These are phyloP conservation scores for Bothriochloa decipiens DNA, from an alignment of 176 grass and related monocot genomes.

Conservation along the genomic window DNA sequence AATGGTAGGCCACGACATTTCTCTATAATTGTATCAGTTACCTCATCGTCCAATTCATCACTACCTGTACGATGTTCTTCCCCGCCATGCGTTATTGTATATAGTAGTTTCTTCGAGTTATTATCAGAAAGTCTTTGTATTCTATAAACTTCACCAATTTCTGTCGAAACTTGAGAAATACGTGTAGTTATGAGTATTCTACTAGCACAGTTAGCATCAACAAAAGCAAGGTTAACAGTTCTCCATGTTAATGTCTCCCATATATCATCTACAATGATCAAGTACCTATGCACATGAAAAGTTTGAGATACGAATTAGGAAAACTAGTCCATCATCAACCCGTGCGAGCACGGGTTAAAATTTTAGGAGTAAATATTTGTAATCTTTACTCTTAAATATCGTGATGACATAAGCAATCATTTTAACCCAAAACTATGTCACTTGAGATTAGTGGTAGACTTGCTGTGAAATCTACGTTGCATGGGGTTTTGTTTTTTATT, in stretches of 20 bases:
- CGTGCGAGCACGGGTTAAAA: background rate
- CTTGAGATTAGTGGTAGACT: no score
- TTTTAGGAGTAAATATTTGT: no score
- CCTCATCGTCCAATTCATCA: background rate
- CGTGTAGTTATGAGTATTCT: background rate
- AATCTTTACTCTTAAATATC: no score
- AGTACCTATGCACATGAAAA: background rate
- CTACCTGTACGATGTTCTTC: background rate
- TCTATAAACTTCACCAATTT: background rate
- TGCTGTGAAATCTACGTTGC: no score
- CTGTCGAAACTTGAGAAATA: background rate
- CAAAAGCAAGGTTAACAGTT: no score
- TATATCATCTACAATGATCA: background rate
- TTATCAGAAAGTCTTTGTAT: background rate
- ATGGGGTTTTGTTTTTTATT: no score
- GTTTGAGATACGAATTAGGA: background rate
- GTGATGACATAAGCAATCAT: no score
- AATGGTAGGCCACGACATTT: background rate
- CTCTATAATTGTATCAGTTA: background rate
- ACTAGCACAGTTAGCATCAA: background rate
- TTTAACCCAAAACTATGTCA: no score
- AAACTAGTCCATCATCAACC: background rate
- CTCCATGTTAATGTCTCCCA: background rate
- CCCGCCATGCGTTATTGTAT: background rate
- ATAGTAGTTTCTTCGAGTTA: background rate